Evolutionary conservation across 352 stramenopile species (phyloP), one percentile per base, ranked within the genome.

Genomic region (Phytopythium cucurbitacearum): DNA sequence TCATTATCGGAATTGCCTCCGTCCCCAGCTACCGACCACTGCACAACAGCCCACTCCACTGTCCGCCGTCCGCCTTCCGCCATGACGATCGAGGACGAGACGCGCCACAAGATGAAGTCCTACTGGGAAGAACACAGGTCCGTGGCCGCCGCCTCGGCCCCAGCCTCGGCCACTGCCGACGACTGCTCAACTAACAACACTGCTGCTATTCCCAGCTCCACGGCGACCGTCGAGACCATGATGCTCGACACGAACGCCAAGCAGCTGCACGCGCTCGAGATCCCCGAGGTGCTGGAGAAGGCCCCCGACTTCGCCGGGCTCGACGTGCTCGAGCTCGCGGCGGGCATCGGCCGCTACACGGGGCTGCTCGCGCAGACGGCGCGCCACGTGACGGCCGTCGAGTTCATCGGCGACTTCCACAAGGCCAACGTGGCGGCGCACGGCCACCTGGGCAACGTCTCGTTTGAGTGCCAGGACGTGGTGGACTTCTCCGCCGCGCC

Each of bases 241-340:
- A 92, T 92, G 82, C 73, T 92, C 36, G 82, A 92, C 71, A 69
- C 82, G 44, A 90, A 92, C 59, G 82, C 82, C 58, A 71, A 82
- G 58, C 72, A 64, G 49, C 71, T 92, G 5, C 76, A 89, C 40
- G 79, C 90, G 50, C 62, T 90, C 10, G 82, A 91, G 63, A 75
- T 81, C 48, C 82, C 80, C 3, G 80, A 93, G 64, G 89, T 93
- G 57, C 62, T 93, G 52, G 71, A 71, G 53, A 87, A 82, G 38
- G 76, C 82, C 8, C 82, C 82, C 3, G 53, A 45, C 47, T 80
- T 87, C 67, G 49, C 64, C 0, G 61, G 65, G 48, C 84, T 87
- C 57, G 76, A 87, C 56, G 79, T 89, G 45, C 60, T 89, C 21
- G 79, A 89, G 48, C 58, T 89, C 10, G 79, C 74, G 7, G 67